These are phyloP conservation scores for Carex arenaria DNA, from an alignment of 202 grass and related monocot species.

Conservation along the genomic window DNA sequence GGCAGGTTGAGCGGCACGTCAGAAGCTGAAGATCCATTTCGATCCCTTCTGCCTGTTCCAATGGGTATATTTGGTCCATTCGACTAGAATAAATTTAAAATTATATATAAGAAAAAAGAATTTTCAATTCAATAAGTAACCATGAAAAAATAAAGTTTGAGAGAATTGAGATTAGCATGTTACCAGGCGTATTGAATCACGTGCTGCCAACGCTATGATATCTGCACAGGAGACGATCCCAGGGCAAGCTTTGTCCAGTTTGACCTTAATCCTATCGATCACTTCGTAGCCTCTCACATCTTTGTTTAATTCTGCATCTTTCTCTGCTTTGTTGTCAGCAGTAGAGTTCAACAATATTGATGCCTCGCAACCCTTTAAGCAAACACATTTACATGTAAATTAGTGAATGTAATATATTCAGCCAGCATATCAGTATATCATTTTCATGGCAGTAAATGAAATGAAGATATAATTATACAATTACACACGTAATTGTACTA, in stretches of 20 bases:
- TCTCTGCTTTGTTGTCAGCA: slow-evolving; percentile 42
- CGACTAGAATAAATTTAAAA: not conserved
- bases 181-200: slow-evolving; percentile 24
- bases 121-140: not conserved
- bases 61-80: slow-evolving; percentile 19
- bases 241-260: slow-evolving; percentile 43
- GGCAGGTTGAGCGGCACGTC: slow-evolving; percentile 4
- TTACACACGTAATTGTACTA: not conserved
- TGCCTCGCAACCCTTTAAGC: slow-evolving; percentile 64
- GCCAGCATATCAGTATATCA: not conserved
- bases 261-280: slow-evolving; percentile 52
- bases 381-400: not conserved
- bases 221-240: slow-evolving; percentile 20
- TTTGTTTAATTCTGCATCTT: slow-evolving; percentile 52
- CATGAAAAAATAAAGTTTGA: not conserved
- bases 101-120: not conserved
- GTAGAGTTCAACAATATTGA: slow-evolving; percentile 61
- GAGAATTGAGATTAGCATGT: not conserved
- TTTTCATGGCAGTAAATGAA: slow-evolving; percentile 6
- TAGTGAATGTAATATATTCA: not conserved
- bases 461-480: not conserved
- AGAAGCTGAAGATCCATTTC: slow-evolving; percentile 8
- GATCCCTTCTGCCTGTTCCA: slow-evolving; percentile 23
- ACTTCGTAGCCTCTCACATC: slow-evolving; percentile 59
- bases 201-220: slow-evolving; percentile 17